A percentile compares a stretch with the other conserved stretches of the same genome.
Conservation (phyloP, 2,329 filamentous ascomycete species). For the Cladosporium sp. region DNA sequence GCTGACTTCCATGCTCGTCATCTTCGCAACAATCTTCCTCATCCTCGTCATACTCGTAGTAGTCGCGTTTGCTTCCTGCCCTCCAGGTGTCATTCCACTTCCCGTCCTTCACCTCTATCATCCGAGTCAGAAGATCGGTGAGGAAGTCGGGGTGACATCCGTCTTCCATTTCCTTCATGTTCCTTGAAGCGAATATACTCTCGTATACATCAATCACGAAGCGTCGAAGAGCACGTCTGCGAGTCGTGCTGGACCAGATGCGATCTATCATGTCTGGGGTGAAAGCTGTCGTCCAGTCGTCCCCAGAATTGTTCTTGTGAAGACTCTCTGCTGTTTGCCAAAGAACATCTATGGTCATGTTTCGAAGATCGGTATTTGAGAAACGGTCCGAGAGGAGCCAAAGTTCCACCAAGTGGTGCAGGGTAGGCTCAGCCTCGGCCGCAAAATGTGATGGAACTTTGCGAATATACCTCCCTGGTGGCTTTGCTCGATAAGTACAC, state of each 20-base stretch:
- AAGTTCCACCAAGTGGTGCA: neutral
- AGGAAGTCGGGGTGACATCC: neutral
- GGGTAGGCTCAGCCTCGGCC: neutral
- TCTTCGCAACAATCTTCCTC: too few relatives aligned
- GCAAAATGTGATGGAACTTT: neutral
- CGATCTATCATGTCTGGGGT: neutral
- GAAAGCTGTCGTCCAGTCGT: neutral
- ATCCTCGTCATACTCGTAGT: too few relatives aligned
- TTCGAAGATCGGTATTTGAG: neutral
- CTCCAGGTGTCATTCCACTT: too few relatives aligned
- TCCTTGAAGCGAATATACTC: neutral
- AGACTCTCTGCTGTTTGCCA: accelerated
- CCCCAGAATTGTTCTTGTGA: neutral
- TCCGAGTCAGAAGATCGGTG: neutral
- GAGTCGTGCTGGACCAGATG: neutral
- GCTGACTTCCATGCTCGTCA: too few relatives aligned
- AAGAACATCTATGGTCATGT: neutral
- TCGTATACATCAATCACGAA: neutral
- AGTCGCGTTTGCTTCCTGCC: too few relatives aligned
- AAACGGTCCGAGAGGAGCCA: neutral
- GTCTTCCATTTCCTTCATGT: neutral
- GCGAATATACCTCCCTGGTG: neutral
- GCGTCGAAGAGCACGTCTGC: neutral
- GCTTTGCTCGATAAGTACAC: neutral
- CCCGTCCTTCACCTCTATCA: neutral